A percentile compares a stretch with the other conserved stretches of the same genome.
Evolutionary conservation across 1,284 basidiomycete species (phyloP).

Genomic region (Ceratobasidium sp.): DNA sequence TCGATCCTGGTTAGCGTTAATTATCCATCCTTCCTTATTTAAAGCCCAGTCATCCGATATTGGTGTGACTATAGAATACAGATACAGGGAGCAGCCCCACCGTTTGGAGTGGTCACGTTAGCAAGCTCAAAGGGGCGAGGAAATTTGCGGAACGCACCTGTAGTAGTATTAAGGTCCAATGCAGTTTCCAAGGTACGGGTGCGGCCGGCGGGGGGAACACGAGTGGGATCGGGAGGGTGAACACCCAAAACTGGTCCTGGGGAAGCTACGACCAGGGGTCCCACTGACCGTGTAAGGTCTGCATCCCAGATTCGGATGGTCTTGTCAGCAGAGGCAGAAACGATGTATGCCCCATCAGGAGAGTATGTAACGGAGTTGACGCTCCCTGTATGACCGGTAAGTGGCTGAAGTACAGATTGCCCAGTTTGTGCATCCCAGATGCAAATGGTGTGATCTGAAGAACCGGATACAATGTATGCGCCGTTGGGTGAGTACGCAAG

Average conservation of each 20-base stretch:
- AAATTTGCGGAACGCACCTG: not conserved
- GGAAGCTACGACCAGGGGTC: too few relatives aligned
- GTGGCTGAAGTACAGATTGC: too few relatives aligned
- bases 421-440: not conserved
- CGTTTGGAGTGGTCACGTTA: not conserved
- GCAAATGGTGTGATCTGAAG: not conserved
- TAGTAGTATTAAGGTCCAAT: too few relatives aligned
- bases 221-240: too few relatives aligned
- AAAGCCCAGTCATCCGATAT: not conserved
- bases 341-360: constrained; percentile 15
- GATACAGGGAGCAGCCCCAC: not conserved
- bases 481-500: constrained; percentile 1
- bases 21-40: not conserved
- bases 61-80: not conserved
- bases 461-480: not conserved
- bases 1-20: not conserved
- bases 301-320: constrained; percentile 22
- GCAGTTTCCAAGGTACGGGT: too few relatives aligned
- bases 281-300: not conserved
- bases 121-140: not conserved
- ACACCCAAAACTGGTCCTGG: too few relatives aligned
- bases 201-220: too few relatives aligned
- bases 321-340: constrained; percentile 10
- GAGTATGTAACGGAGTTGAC: too few relatives aligned
- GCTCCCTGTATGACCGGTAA: too few relatives aligned